A percentile compares a stretch with the other conserved stretches of the same genome.
Conservation (phyloP, 345 rosid genomes). For the Euphorbia pulcherrima region DNA sequence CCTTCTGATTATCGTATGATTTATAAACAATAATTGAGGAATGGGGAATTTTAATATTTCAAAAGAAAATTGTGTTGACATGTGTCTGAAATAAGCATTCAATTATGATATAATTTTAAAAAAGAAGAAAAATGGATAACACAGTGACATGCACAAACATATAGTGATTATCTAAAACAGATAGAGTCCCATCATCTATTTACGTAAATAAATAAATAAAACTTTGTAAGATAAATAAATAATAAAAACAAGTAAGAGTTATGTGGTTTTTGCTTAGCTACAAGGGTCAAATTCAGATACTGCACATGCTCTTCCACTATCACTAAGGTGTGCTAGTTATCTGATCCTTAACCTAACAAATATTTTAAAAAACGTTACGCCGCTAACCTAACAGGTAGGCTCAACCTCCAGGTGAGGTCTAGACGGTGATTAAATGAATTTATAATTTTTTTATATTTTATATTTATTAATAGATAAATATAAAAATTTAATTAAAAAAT, state of each 20-base stretch:
- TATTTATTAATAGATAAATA: no score
- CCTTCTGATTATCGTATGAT: neutral
- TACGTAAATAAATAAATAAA: no score
- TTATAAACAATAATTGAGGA: neutral
- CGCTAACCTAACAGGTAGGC: no score
- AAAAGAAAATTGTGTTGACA: neutral
- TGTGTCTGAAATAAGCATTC: neutral
- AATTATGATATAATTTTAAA: neutral
- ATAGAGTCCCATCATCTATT: neutral
- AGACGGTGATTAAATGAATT: no score
- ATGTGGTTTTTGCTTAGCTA: conserved; percentile 18
- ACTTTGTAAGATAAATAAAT: neutral
- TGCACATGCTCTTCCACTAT: conserved; percentile 32
- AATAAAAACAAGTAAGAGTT: neutral
- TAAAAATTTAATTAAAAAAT: no score
- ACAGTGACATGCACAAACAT: conserved; percentile 4
- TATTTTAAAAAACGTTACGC: no score
- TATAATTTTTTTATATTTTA: no score
- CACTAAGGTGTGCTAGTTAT: conserved; percentile 38
- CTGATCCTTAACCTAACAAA: no score
- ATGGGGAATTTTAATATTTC: neutral
- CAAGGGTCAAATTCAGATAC: conserved; percentile 41
- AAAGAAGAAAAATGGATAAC: neutral
- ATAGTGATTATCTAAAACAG: neutral
- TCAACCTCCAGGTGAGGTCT: no score